Base-by-base conservation (phyloP, 2,329 filamentous ascomycete genomes). In the Pezicula carpinea region DNA sequence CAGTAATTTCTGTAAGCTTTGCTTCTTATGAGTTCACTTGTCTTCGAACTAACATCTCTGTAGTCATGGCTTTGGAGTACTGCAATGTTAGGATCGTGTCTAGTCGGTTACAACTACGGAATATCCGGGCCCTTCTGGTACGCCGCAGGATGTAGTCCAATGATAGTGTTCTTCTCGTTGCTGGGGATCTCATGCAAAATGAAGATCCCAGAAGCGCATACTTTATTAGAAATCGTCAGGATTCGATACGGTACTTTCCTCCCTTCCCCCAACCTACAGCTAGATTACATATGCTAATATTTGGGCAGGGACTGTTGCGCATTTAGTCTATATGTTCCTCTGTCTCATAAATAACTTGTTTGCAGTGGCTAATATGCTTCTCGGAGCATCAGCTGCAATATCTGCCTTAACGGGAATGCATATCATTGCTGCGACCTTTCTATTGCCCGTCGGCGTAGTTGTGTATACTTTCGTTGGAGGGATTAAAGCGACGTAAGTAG, bases 61-160 rank as follows among this genome's bases (percentile, higher is more conserved):
- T 33, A 48, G 35, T 75, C 72, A 0, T 78, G 75, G 75, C 66
- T 77, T 2, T 77, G 73, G 72, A 74, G 71, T 18, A 78, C 74
- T 0, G 73, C 75, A 0, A 68, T 78, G 52, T 62, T 79, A 0
- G 73, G 74, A 0, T 73, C 72, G 8, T 68, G 68, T 0, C 64
- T 77, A 1, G 72, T 78, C 0, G 75, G 74, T 1, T 79, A 79
- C 50, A 68, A 69, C 41, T 77, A 76, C 53, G 77, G 77, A 0
- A 64, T 79, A 1, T 70, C 74, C 3, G 76, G 76, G 0, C 75
- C 76, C 0, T 79, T 80, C 47, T 80, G 76, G 76, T 80, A 75
- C 29, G 75, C 75, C 4, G 75, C 75, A 41, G 76, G 75, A 3
- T 76, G 73, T 44, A 75, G 71, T 6, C 72, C 74, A 0, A 77